Evolutionary conservation across 148 eudicot genomes (phyloP), one percentile per base, ranked within the genome.

Genomic region (Arctostaphylos glauca): DNA sequence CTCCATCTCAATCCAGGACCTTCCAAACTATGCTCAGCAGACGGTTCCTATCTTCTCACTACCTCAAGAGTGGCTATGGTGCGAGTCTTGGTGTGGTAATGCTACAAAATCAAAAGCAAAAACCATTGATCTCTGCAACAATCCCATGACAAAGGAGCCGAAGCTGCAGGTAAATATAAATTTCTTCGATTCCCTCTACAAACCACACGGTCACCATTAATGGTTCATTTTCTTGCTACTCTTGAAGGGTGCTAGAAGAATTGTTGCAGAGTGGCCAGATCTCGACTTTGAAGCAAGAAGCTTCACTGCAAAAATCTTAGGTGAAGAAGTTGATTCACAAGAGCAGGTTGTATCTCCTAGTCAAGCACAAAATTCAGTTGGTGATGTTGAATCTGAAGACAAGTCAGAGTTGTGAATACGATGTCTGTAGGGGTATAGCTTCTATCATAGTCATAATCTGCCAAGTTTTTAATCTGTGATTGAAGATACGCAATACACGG

Each of bases 51-150:
- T 96, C 85, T 94, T 92, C 90, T 96, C 99, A 12, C 94, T 96
- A 56, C 99, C 99, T 41, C 98, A 93, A 88, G 99, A 96, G 88
- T 96, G 99, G 99, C 93, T 96, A 60, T 96, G 99, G 99, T 96
- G 99, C 53, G 99, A 96, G 88, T 96, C 98, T 54, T 96, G 98
- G 98, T 96, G 98, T 72, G 98, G 98, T 38, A 96, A 96, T 81
- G 87, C 95, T 78, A 96, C 98, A 4, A 96, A 96, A 90, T 25
- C 96, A 16, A 93, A 82, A 87, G 98, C 98, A 48, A 96, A 93
- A 89, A 96, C 98, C 73, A 96, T 96, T 53, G 98, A 96, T 80
- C 92, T 96, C 68, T 96, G 98, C 90, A 96, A 96, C 86, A 96
- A 96, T 83, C 98, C 98, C 76, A 96, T 96, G 98, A 96, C 98